Evolutionary conservation across 495 filamentous ascomycete species (phyloP).

Genomic region (Platismatia glauca): DNA sequence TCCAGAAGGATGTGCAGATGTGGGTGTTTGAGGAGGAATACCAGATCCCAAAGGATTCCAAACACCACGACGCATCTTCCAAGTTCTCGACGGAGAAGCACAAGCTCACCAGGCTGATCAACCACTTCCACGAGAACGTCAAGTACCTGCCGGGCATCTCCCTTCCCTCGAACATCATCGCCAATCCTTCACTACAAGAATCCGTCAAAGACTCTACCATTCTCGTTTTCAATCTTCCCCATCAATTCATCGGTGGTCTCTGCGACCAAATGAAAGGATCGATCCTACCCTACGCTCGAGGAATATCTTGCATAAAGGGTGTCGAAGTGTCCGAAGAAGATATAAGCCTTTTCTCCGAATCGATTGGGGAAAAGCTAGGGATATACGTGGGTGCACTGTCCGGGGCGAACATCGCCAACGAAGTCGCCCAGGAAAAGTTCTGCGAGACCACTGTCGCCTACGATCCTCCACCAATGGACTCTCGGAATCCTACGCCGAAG

Average conservation of each 20-base stretch:
- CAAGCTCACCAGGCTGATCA: conserved; percentile 87
- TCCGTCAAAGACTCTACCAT: conserved; percentile 76
- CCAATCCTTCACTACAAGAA: conserved; percentile 77
- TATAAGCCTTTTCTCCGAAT: conserved; percentile 85
- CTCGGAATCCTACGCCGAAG: conserved; percentile 57
- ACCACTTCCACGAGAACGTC: conserved; percentile 86
- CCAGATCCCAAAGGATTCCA: conserved; percentile 54
- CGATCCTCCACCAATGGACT: conserved; percentile 80
- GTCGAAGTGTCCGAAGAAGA: conserved; percentile 80
- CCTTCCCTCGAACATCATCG: conserved; percentile 79
- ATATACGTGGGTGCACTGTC: conserved; percentile 97
- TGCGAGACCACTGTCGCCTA: conserved; percentile 96
- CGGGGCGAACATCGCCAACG: conserved; percentile 92
- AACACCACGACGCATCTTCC: conserved; percentile 49
- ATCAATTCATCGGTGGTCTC: conserved; percentile 89
- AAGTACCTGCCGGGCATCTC: conserved; percentile 86
- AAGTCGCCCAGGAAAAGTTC: conserved; percentile 91
- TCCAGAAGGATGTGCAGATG: conserved; percentile 89
- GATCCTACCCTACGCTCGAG: conserved; percentile 83
- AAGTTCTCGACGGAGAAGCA: conserved; percentile 53
- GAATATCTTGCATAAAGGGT: conserved; percentile 97
- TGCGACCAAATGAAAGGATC: conserved; percentile 80
- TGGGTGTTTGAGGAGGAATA: conserved; percentile 92
- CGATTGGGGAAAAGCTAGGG: conserved; percentile 75
- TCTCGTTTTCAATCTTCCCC: conserved; percentile 93